Percentiles rank a stretch among this genome's conserved stretches.
phyloP scores from a whole-genome alignment of 768 basidiomycete genomes.

The Crucibulum laeve region DNA sequence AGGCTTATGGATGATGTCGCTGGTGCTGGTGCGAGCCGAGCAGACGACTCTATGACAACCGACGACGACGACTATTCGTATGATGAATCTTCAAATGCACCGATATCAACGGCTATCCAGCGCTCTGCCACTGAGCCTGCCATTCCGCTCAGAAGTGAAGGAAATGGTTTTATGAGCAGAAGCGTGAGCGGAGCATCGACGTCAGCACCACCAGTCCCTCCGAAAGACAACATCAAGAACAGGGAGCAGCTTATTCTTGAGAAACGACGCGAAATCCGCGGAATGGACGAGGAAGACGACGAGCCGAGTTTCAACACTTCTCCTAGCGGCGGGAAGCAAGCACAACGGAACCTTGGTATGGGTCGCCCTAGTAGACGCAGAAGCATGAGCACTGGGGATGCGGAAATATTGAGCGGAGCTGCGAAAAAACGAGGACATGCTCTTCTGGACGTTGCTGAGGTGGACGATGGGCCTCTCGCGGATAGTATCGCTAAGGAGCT shows the following conservation, averaged over 20 bases:
- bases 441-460: constrained; percentile 33
- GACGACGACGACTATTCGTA: constrained; percentile 38
- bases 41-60: constrained; percentile 38
- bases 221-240: constrained; percentile 61
- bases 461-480: constrained; percentile 49
- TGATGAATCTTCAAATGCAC: constrained; percentile 19
- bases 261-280: constrained; percentile 60
- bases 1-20: constrained; percentile 70
- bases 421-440: constrained; percentile 28
- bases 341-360: constrained; percentile 27
- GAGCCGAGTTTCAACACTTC: constrained; percentile 24
- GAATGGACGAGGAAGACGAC: constrained; percentile 44
- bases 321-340: constrained; percentile 4
- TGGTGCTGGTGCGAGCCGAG: constrained; percentile 26
- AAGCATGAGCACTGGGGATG: constrained; percentile 79
- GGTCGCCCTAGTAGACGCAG: constrained; percentile 57
- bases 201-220: constrained; percentile 45
- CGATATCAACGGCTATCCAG: constrained; percentile 30
- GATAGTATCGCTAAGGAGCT: constrained; percentile 76
- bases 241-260: constrained; percentile 70
- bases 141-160: constrained; percentile 28
- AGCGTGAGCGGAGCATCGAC: constrained; percentile 38
- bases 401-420: constrained; percentile 36
- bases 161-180: constrained; percentile 33
- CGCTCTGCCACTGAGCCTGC: constrained; percentile 52